These are phyloP conservation scores for Micractinium sp. DNA, from an alignment of 139 green algal species.

Conservation along the genomic window DNA sequence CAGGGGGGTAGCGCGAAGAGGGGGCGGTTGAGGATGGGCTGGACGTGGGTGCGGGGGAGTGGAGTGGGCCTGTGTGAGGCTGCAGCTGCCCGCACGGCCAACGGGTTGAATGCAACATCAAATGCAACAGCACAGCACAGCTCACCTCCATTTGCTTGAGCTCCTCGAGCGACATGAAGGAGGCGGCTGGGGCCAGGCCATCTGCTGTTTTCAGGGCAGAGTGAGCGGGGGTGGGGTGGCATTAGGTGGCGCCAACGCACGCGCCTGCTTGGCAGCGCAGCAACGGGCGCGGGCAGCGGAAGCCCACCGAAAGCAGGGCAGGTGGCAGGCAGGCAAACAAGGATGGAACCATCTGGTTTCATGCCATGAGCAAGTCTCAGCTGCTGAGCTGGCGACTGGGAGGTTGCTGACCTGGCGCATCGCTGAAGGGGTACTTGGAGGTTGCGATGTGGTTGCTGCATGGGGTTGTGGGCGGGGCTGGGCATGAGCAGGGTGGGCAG, in stretches of 20 bases:
- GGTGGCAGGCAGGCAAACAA: neutral
- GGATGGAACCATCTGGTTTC: too few species aligned
- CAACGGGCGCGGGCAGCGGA: too few species aligned
- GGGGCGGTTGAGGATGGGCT: too few species aligned
- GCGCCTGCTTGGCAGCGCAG: neutral
- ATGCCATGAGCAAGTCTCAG: too few species aligned
- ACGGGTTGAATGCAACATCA: neutral
- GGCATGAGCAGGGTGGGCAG: neutral
- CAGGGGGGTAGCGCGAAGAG: too few species aligned
- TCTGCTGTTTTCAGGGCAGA: neutral
- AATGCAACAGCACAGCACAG: neutral
- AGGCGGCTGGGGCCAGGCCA: neutral
- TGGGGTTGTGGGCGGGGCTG: neutral
- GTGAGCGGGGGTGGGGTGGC: neutral
- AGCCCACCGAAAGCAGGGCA: too few species aligned
- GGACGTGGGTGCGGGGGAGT: too few species aligned
- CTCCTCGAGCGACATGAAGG: constrained; percentile 29
- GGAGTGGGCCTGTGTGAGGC: too few species aligned
- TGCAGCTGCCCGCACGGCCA: too few species aligned
- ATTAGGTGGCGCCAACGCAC: too few species aligned
- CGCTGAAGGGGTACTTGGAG: constrained; percentile 1
- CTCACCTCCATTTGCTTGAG: constrained; percentile 22
- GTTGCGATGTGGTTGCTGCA: constrained; percentile 22
- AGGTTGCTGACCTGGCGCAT: neutral
- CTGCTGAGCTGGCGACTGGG: too few species aligned